Conservation (phyloP, 306 rosid species). For the Benincasa hispida region DNA sequence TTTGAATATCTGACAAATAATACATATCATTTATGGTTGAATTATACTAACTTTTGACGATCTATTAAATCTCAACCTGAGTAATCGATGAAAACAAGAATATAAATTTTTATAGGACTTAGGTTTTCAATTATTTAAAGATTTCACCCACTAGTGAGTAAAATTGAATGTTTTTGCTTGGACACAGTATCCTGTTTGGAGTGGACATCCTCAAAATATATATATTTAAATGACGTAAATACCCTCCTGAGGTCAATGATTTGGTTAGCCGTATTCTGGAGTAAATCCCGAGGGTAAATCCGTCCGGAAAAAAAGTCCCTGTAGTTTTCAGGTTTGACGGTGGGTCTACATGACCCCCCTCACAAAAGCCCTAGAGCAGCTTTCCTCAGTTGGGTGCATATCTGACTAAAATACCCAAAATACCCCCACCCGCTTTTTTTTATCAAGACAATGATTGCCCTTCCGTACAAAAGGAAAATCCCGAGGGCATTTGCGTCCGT, state of each 20-base stretch:
- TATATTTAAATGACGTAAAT: not conserved
- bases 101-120: not conserved
- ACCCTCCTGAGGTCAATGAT: conserved; percentile 16
- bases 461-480: conserved; percentile 35
- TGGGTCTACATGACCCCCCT: not conserved
- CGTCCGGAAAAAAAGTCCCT: conserved; percentile 18
- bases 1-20: no score
- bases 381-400: not conserved
- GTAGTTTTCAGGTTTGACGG: not conserved
- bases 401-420: conserved; percentile 18
- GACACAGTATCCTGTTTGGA: not conserved
- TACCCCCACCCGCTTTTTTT: conserved; percentile 21
- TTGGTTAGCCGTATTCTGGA: conserved; percentile 6
- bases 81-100: no score
- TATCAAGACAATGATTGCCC: conserved; percentile 39
- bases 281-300: conserved; percentile 28
- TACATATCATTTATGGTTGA: no score
- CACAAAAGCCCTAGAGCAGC: conserved; percentile 6
- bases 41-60: no score
- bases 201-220: not conserved
- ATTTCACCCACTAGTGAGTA: not conserved
- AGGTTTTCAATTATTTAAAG: not conserved
- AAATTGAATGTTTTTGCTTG: not conserved
- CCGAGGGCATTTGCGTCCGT: conserved; percentile 85
- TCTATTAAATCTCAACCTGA: no score